Conservation (phyloP, 176 grass and related monocot species). For the Raddia guianensis region DNA sequence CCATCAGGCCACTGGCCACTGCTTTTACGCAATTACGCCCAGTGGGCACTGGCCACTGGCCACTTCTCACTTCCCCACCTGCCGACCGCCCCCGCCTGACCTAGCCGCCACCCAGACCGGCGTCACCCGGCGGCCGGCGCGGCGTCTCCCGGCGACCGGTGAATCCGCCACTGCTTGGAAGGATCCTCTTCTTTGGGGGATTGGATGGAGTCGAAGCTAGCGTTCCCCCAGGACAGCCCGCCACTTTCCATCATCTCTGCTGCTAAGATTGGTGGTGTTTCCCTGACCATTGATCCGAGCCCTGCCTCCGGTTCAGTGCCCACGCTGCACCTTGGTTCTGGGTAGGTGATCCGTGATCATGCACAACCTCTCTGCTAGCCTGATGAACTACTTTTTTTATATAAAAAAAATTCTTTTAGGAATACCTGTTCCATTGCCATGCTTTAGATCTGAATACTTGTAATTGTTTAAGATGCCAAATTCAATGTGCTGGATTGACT, state of each 20-base stretch:
- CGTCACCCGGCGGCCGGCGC: no score
- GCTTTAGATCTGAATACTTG: neutral
- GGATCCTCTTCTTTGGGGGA: neutral
- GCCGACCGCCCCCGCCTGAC: no score
- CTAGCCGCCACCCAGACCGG: no score
- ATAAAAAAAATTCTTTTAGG: neutral
- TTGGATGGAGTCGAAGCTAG: slow-evolving; percentile 55
- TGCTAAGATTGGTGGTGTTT: slow-evolving; percentile 66
- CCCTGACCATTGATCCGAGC: slow-evolving; percentile 55
- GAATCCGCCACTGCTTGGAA: neutral
- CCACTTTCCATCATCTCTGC: slow-evolving; percentile 72
- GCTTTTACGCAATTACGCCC: no score
- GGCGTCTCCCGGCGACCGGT: no score
- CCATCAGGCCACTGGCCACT: no score
- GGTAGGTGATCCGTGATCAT: slow-evolving; percentile 40
- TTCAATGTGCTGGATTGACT: neutral
- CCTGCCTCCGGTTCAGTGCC: slow-evolving; percentile 62
- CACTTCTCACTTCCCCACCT: no score
- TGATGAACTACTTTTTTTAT: neutral
- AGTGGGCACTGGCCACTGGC: no score
- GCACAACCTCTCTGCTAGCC: neutral
- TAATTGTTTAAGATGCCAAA: neutral
- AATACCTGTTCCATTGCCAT: neutral
- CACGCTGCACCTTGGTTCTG: slow-evolving; percentile 59
- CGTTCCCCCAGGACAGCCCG: slow-evolving; percentile 60